Evolutionary conservation across 768 basidiomycete genomes (phyloP), one percentile per base, ranked within the genome.

Genomic region (Tylopilus balloui): DNA sequence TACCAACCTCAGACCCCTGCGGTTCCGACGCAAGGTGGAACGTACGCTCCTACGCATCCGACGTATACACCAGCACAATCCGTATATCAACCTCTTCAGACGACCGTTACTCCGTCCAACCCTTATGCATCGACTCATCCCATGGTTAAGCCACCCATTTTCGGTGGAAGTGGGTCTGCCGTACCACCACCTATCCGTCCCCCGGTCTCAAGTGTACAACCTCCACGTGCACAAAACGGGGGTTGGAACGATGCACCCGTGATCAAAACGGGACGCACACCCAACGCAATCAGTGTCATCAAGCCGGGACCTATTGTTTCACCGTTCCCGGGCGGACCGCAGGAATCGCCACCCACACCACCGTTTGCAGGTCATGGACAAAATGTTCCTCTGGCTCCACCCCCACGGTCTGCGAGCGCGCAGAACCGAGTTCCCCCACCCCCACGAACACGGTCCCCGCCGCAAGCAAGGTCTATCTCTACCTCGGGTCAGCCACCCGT

Each of bases 211-310:
- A 68, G 71, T 41, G 75, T 80, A 1, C 79, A 86, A 1, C 78
- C 82, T 4, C 83, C 82, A 25, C 80, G 83, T 36, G 71, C 72
- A 24, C 86, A 86, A 42, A 83, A 83, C 24, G 80, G 84, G 14
- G 92, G 92, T 0, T 97, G 93, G 92, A 97, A 97, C 59, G 94
- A 97, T 67, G 83, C 92, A 0, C 92, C 92, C 0, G 17, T 36
- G 4, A 63, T 73, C 12, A 56, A 72, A 14, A 62, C 71, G 9
- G 65, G 76, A 35, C 81, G 84, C 21, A 72, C 73, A 1, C 80
- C 86, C 1, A 73, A 76, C 19, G 69, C 76, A 6, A 59, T 73
- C 25, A 75, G 65, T 46, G 53, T 71, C 10, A 67, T 62, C 47
- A 89, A 87, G 59, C 84, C 79, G 3, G 73, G 76, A 7, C 79